Conservation (phyloP, 163 green algal genomes). For the Smithsoniella earleae region DNA sequence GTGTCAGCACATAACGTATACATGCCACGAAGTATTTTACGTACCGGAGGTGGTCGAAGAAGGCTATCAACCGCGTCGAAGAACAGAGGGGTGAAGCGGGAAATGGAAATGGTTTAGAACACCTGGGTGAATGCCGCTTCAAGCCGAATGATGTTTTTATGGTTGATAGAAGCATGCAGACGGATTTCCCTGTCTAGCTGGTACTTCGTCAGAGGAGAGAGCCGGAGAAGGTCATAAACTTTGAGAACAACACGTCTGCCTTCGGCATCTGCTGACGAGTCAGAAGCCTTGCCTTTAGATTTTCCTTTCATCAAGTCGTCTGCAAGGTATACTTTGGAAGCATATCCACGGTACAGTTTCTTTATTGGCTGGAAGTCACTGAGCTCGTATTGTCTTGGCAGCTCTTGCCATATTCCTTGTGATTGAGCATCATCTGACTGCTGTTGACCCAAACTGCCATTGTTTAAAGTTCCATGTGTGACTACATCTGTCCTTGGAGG, state of each 20-base stretch:
- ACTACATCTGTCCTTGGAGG: not conserved
- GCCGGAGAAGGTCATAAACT: constrained; percentile 26
- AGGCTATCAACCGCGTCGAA: too few relatives aligned
- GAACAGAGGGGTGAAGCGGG: too few relatives aligned
- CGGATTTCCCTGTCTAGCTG: constrained; percentile 58
- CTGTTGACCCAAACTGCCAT: too few relatives aligned
- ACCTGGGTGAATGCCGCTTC: constrained; percentile 63
- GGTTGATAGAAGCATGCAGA: constrained; percentile 53
- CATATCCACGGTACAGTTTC: constrained; percentile 20
- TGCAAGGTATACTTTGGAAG: constrained; percentile 17
- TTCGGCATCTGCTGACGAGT: not conserved
- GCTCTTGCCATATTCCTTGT: not conserved
- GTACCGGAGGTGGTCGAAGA: too few relatives aligned
- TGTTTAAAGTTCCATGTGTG: too few relatives aligned
- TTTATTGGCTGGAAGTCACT: constrained; percentile 22
- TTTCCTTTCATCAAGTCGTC: constrained; percentile 27
- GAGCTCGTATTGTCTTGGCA: not conserved
- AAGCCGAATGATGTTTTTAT: constrained; percentile 66
- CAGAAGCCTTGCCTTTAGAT: too few relatives aligned
- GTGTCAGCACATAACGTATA: too few relatives aligned
- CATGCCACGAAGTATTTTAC: too few relatives aligned
- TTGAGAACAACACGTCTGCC: constrained; percentile 17
- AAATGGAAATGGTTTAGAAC: constrained; percentile 8
- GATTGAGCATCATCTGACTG: too few relatives aligned
- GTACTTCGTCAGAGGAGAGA: not conserved